Evolutionary conservation across 2,329 filamentous ascomycete genomes (phyloP).

Genomic region (Alternaria alternata): DNA sequence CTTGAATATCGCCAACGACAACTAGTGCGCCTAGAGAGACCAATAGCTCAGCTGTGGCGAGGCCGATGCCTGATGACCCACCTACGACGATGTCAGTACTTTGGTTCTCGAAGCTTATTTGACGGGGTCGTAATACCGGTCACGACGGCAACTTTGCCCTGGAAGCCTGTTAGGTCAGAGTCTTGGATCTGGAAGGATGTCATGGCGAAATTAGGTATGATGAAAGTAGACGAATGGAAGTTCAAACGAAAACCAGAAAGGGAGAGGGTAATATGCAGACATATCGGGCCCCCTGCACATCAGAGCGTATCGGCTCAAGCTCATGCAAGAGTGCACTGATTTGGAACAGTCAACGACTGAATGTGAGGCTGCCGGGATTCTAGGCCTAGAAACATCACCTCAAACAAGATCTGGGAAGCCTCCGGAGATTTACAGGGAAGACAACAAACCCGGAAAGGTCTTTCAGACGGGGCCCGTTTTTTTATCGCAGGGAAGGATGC

Average conservation of each 20-base stretch:
- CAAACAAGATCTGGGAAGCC: constrained; percentile 7
- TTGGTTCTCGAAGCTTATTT: not conserved
- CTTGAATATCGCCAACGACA: constrained; percentile 62
- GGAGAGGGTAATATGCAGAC: constrained; percentile 12
- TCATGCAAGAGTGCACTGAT: constrained; percentile 5
- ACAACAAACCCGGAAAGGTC: not conserved
- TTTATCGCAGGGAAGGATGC: constrained; percentile 10
- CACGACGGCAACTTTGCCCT: constrained; percentile 32
- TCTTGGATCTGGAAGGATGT: constrained; percentile 33
- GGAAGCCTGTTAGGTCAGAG: constrained; percentile 25
- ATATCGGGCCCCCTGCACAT: not conserved
- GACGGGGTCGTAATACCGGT: constrained; percentile 22
- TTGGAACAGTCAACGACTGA: not conserved
- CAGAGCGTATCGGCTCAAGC: not conserved
- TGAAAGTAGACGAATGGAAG: constrained; percentile 1
- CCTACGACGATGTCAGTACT: constrained; percentile 45
- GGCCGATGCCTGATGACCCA: constrained; percentile 66
- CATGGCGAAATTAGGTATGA: constrained; percentile 19
- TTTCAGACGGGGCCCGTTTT: not conserved
- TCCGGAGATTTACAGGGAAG: constrained; percentile 9
- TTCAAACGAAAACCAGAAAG: not conserved
- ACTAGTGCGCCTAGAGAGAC: constrained; percentile 63
- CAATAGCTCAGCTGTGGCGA: constrained; percentile 62
- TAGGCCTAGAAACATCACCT: constrained; percentile 5
- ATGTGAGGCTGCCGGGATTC: not conserved